These are phyloP conservation scores for Chaetomium tenue DNA, from an alignment of 495 filamentous ascomycete genomes.

Conservation along the genomic window DNA sequence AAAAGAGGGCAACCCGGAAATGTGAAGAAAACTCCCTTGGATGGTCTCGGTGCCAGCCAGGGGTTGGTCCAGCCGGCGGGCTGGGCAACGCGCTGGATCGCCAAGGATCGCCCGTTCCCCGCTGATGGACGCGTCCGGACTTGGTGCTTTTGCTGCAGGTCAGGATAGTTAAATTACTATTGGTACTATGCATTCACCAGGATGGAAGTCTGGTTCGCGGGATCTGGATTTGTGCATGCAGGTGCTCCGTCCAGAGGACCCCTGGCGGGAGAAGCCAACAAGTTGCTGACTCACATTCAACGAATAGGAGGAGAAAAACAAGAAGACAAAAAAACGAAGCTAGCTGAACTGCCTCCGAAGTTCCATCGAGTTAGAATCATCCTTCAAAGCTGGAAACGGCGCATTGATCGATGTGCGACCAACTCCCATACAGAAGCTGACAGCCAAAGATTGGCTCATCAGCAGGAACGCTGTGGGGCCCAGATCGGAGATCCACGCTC, in stretches of 20 bases:
- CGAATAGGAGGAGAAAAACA: not conserved
- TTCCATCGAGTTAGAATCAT: not conserved
- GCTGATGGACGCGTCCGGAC: slow-evolving; percentile 6
- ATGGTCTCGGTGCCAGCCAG: not conserved
- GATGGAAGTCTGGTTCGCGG: not conserved
- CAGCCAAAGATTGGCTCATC: not conserved
- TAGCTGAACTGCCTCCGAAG: not conserved
- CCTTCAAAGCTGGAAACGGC: not conserved
- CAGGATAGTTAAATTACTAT: not conserved
- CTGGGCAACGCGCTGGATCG: slow-evolving; percentile 22
- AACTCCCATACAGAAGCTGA: not conserved
- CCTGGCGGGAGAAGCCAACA: not conserved
- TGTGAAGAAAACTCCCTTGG: not conserved
- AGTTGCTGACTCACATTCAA: not conserved
- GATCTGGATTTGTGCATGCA: not conserved
- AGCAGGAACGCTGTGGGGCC: slow-evolving; percentile 10
- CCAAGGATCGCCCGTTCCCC: slow-evolving; percentile 20
- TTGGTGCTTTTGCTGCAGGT: slow-evolving; percentile 4
- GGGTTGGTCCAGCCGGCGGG: not conserved
- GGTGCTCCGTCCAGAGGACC: not conserved
- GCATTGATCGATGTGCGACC: no score
- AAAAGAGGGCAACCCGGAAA: slow-evolving; percentile 3
- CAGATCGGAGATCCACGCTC: slow-evolving; percentile 10
- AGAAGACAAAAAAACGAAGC: no score
- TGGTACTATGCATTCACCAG: not conserved